Conservation (phyloP, 2,329 filamentous ascomycete species). For the Penicillium sp. region DNA sequence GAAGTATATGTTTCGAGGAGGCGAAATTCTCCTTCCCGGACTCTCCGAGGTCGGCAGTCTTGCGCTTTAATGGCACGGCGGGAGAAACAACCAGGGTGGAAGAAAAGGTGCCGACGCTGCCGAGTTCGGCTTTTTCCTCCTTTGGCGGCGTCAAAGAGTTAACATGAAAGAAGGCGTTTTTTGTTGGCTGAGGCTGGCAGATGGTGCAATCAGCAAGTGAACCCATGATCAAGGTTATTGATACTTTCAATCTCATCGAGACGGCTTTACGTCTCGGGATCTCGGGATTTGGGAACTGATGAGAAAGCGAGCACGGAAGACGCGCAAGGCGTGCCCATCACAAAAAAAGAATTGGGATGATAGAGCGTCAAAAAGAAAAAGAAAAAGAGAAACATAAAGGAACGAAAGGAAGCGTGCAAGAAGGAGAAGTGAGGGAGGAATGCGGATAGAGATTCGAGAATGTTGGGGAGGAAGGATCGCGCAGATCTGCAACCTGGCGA, state of each 20-base stretch:
- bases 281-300: too few relatives aligned
- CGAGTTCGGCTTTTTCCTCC: background rate
- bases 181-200: background rate
- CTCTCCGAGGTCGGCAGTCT: background rate
- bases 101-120: background rate
- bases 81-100: background rate
- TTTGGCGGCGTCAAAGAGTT: background rate
- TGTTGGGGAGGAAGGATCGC: too few relatives aligned
- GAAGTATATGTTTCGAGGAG: too few relatives aligned
- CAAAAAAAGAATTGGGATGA: too few relatives aligned
- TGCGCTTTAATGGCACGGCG: background rate
- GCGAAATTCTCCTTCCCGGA: background rate
- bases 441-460: too few relatives aligned
- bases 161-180: background rate
- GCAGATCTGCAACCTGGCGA: too few relatives aligned
- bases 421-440: too few relatives aligned
- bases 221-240: background rate
- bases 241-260: background rate
- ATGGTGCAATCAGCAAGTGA: background rate
- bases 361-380: too few relatives aligned
- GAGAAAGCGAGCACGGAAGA: background rate
- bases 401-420: too few relatives aligned
- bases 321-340: too few relatives aligned
- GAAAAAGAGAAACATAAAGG: too few relatives aligned
- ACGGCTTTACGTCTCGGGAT: too few relatives aligned